Evolutionary conservation across 352 stramenopile species (phyloP), one percentile per base, ranked within the genome.

Genomic region (Globisporangium mamillatum): DNA sequence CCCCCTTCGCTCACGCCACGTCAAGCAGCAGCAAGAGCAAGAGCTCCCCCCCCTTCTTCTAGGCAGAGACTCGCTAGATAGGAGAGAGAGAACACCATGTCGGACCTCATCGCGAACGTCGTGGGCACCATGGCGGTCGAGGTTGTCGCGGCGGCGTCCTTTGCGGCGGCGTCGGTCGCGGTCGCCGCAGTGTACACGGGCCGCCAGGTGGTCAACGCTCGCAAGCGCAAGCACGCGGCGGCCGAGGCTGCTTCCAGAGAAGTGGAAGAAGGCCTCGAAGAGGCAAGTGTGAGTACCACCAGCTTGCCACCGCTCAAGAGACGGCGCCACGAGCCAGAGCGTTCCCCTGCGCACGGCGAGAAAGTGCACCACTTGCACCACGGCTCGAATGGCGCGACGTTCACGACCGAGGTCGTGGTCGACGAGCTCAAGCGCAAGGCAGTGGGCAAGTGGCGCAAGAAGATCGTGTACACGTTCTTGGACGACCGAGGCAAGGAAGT

Each of bases 391-490:
- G 73, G 73, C 34, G 75, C 76, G 38, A 56, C 69, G 1, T 65
- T 78, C 9, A 70, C 64, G 44, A 77, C 75, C 32, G 77, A 85
- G 59, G 72, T 78, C 1, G 73, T 81, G 12, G 69, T 89, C 7
- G 72, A 75, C 27, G 74, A 84, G 57, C 81, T 92, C 56, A 80
- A 90, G 70, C 77, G 77, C 65, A 68, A 74, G 32, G 82, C 84
- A 0, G 61, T 66, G 25, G 66, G 75, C 61, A 80, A 84, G 64
- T 86, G 72, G 68, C 73, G 79, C 60, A 68, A 91, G 74, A 84
- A 88, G 66, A 76, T 93, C 64, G 80, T 91, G 66, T 94, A 93
- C 81, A 91, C 84, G 32, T 93, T 93, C 67, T 61, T 94, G 63
- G 84, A 94, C 77, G 86, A 93, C 68, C 34, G 67, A 25, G 86